Conservation (phyloP, 2,329 filamentous ascomycete species). For the Seiridium unicorne region DNA sequence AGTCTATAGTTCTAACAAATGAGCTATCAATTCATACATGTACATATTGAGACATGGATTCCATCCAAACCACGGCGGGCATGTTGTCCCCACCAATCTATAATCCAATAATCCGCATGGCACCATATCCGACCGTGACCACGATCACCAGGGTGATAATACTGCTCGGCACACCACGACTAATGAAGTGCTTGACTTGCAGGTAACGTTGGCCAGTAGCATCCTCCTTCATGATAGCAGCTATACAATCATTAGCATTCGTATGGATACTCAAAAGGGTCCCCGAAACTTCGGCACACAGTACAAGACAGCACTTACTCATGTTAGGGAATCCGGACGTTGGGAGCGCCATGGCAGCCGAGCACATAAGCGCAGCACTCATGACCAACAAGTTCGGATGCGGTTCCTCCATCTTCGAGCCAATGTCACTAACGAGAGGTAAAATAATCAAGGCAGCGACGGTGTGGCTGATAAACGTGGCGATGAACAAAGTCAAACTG, state of each 20-base stretch:
- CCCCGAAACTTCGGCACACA: too few relatives aligned
- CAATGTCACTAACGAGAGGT: constrained; percentile 85
- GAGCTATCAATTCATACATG: too few relatives aligned
- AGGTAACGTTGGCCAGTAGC: constrained; percentile 89
- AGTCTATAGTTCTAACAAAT: too few relatives aligned
- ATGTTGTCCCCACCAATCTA: constrained; percentile 9
- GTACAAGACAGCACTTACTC: constrained; percentile 65
- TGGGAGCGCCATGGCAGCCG: constrained; percentile 93
- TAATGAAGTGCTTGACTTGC: constrained; percentile 90
- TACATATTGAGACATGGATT: too few relatives aligned
- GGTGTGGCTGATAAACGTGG: constrained; percentile 97
- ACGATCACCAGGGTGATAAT: constrained; percentile 79
- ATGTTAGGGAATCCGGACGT: constrained; percentile 98
- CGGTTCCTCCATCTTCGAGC: constrained; percentile 79
- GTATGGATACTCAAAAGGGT: neutral
- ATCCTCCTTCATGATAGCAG: constrained; percentile 99
- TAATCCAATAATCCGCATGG: constrained; percentile 67
- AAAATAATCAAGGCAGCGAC: constrained; percentile 94
- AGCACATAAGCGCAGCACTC: constrained; percentile 93
- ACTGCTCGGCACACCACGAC: constrained; percentile 84
- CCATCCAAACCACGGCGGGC: too few relatives aligned
- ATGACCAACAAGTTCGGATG: constrained; percentile 95
- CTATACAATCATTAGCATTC: constrained; percentile 41
- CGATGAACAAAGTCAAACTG: constrained; percentile 81
- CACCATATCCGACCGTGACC: constrained; percentile 83